These are phyloP conservation scores for Fusarium bulbicola DNA, from an alignment of 2,329 filamentous ascomycete species.

Conservation along the genomic window DNA sequence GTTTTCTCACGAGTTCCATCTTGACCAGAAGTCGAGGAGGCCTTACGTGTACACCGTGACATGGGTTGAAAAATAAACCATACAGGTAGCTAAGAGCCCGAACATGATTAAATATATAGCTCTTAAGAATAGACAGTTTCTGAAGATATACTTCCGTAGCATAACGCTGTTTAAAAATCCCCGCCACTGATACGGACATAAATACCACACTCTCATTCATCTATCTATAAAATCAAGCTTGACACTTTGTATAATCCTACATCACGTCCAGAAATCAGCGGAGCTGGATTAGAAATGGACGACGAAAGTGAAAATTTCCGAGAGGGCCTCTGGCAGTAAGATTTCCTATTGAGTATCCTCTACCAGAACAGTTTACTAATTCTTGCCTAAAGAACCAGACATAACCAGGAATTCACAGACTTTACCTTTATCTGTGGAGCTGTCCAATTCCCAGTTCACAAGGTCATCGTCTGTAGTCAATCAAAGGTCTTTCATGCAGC, in stretches of 20 bases:
- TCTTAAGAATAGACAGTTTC: neutral
- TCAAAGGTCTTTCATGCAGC: neutral
- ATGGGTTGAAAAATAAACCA: no score
- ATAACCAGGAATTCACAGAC: neutral
- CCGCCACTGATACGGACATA: no score
- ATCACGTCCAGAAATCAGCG: neutral
- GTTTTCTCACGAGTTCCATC: neutral
- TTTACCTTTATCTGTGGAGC: neutral
- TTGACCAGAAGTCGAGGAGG: accelerated
- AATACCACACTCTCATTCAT: neutral
- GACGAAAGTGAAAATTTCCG: neutral
- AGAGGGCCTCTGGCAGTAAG: neutral
- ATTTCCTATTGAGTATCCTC: no score
- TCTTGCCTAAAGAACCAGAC: neutral
- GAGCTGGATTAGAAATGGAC: neutral
- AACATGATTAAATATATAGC: no score
- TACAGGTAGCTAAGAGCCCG: no score
- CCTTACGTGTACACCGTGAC: neutral
- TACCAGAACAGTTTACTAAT: neutral
- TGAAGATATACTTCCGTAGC: neutral
- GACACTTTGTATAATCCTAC: accelerated
- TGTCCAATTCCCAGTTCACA: neutral
- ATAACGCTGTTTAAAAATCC: accelerated
- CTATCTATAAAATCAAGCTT: neutral
- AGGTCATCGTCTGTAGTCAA: neutral